Evolutionary conservation across 139 green algal species (phyloP).

Genomic region (Zygnema cylindricum): DNA sequence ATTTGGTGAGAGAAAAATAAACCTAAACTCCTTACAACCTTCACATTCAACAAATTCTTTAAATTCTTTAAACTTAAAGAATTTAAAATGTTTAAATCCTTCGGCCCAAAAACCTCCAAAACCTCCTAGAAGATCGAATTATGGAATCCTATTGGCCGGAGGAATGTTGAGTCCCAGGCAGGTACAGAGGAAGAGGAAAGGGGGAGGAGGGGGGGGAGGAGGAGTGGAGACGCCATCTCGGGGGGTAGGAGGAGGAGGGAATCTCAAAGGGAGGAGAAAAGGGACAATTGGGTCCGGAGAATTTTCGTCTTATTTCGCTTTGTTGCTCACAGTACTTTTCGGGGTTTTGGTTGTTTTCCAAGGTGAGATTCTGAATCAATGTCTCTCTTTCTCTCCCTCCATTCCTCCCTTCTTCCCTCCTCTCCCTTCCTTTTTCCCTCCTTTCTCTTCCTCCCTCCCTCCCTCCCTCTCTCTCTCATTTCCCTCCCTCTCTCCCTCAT

Average conservation of each 20-base stretch:
- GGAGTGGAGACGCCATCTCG: background rate
- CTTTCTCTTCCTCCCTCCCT: too few relatives aligned
- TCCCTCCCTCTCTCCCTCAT: too few relatives aligned
- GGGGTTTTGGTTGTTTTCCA: background rate
- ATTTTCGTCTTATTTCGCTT: background rate
- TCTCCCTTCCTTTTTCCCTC: too few relatives aligned
- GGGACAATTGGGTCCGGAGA: background rate
- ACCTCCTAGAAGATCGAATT: background rate
- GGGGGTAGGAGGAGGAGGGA: background rate
- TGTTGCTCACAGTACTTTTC: background rate
- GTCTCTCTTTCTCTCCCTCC: background rate
- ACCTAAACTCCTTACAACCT: too few relatives aligned
- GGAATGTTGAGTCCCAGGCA: background rate
- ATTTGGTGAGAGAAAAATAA: too few relatives aligned
- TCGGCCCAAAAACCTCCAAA: background rate
- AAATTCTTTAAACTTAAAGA: background rate
- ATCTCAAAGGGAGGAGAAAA: background rate
- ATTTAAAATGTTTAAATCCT: background rate
- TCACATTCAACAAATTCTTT: background rate
- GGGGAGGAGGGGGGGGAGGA: too few relatives aligned
- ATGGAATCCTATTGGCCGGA: background rate
- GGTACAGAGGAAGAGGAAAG: background rate
- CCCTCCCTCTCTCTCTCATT: too few relatives aligned
- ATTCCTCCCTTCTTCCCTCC: background rate
- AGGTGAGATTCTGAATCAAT: background rate